Percentiles rank a stretch among this genome's conserved stretches.
phyloP scores from a whole-genome alignment of 306 rosid species.

The Argentina anserina region DNA sequence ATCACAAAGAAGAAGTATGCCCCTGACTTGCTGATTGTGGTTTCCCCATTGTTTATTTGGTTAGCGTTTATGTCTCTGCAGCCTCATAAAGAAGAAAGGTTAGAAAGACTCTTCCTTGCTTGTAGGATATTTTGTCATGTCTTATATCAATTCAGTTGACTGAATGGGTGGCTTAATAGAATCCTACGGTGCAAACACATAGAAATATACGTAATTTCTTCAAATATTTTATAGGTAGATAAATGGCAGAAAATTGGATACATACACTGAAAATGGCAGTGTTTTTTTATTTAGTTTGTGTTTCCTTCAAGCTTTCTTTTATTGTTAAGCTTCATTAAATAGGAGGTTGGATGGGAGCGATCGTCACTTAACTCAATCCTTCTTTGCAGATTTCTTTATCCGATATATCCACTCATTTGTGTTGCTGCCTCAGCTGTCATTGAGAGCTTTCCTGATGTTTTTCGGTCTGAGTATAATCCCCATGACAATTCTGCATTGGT shows the following conservation, averaged over 20 bases:
- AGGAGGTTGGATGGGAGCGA: background rate
- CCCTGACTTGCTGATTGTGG: conserved; percentile 72
- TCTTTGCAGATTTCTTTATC: conserved; percentile 85
- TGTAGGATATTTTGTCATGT: background rate
- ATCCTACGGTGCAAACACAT: background rate
- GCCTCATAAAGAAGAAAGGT: conserved; percentile 99
- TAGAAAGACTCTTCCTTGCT: conserved; percentile 12
- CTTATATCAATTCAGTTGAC: background rate
- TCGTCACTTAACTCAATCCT: conserved; percentile 13
- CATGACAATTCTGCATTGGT: conserved; percentile 35
- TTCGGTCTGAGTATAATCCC: conserved; percentile 62
- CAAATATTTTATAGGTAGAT: background rate
- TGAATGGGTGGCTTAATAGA: background rate
- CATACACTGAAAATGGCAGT: background rate
- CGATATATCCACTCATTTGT: conserved; percentile 91
- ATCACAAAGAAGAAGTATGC: conserved; percentile 74
- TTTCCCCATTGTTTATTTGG: conserved; percentile 88
- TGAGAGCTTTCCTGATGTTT: conserved; percentile 90
- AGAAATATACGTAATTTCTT: background rate
- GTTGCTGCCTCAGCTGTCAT: conserved; percentile 97
- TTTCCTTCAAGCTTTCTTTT: background rate
- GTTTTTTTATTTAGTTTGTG: background rate
- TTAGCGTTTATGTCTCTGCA: conserved; percentile 92
- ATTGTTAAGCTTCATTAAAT: background rate
- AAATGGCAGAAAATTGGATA: background rate